Evolutionary conservation across 2,329 filamentous ascomycete genomes (phyloP).

Genomic region (Akanthomyces lecanii): DNA sequence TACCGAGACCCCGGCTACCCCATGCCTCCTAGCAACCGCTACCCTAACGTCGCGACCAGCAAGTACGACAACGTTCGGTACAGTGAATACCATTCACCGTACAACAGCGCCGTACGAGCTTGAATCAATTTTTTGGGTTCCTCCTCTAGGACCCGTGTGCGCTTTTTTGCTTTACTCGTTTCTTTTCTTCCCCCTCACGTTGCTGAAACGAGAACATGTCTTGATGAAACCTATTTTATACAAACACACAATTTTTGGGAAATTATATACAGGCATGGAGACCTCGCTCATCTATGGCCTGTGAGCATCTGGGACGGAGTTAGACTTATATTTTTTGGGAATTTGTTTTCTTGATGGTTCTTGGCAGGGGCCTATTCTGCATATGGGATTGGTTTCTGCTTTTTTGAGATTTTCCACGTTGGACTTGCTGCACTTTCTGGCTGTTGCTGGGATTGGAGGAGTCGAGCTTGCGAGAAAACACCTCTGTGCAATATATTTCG

Average conservation of each 20-base stretch:
- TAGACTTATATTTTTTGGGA: neutral
- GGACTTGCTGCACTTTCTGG: neutral
- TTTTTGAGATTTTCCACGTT: neutral
- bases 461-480: neutral
- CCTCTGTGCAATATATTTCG: neutral
- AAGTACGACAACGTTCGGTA: conserved; percentile 5
- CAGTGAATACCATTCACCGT: conserved; percentile 7
- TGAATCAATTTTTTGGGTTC: neutral
- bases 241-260: conserved; percentile 6
- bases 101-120: neutral
- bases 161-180: conserved; percentile 18
- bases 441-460: neutral
- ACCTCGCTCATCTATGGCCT: conserved; percentile 5
- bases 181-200: conserved; percentile 18
- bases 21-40: neutral
- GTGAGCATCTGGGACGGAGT: conserved; percentile 15
- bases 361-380: neutral
- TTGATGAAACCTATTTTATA: conserved; percentile 27
- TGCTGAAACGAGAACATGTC: conserved; percentile 30
- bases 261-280: neutral
- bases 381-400: neutral
- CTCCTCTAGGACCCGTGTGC: neutral
- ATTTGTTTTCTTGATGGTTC: neutral
- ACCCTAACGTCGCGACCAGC: neutral
- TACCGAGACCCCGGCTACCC: conserved; percentile 9